phyloP scores from a whole-genome alignment of 169 alveolate species.

The Plasmodium blacklocki region DNA sequence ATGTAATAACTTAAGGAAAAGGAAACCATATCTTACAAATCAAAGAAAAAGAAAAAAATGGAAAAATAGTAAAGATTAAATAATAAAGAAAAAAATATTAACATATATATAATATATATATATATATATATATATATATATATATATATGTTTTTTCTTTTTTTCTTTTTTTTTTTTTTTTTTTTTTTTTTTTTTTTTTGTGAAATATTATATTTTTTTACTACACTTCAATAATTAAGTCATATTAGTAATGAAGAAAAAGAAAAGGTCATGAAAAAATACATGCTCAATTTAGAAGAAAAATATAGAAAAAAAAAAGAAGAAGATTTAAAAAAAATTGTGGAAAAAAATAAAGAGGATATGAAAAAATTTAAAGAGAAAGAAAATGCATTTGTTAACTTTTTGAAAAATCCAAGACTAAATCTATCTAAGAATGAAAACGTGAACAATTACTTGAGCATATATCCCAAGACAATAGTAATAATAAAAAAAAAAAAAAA shows the following conservation, averaged over 20 bases:
- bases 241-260: slow-evolving; percentile 55
- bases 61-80: slow-evolving; percentile 64
- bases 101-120: not conserved
- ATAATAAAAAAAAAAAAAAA: not conserved
- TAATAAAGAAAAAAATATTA: not conserved
- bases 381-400: slow-evolving; percentile 49
- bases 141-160: not conserved
- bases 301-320: slow-evolving; percentile 66
- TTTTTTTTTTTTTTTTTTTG: not conserved
- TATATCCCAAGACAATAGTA: slow-evolving; percentile 52
- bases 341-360: slow-evolving; percentile 57
- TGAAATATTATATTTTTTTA: slow-evolving; percentile 14
- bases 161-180: too few species aligned
- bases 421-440: slow-evolving; percentile 55
- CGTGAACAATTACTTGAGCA: slow-evolving; percentile 52
- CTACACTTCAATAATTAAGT: slow-evolving; percentile 14
- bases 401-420: slow-evolving; percentile 71
- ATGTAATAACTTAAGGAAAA: slow-evolving; percentile 25
- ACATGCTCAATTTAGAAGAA: slow-evolving; percentile 59
- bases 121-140: not conserved
- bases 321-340: slow-evolving; percentile 60
- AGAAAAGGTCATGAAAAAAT: slow-evolving; percentile 65
- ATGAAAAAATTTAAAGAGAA: slow-evolving; percentile 50
- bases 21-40: slow-evolving; percentile 57
- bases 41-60: slow-evolving; percentile 59